Evolutionary conservation across 1,284 basidiomycete genomes (phyloP).

Genomic region (Sporisorium iseilematis-ciliati): DNA sequence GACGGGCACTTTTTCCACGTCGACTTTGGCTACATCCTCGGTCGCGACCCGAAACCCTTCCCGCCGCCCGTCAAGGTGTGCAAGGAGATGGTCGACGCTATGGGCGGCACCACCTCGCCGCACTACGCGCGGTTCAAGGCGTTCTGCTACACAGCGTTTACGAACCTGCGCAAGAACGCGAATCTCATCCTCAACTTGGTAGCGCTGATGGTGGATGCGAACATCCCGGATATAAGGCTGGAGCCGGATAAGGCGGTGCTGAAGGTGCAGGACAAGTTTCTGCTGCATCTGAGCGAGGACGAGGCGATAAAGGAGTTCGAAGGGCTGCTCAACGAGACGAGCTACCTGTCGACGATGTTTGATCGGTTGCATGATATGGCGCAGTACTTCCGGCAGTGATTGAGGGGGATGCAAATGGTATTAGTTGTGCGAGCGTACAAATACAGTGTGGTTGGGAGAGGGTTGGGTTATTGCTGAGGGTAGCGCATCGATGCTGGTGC

Average conservation of each 20-base stretch:
- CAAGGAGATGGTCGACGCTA: constrained; percentile 99
- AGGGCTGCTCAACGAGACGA: constrained; percentile 90
- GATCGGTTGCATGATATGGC: constrained; percentile 69
- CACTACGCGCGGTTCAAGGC: constrained; percentile 94
- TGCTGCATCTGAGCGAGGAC: constrained; percentile 80
- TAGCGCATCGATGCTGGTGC: constrained; percentile 37
- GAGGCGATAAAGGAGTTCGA: constrained; percentile 95
- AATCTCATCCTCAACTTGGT: constrained; percentile 97
- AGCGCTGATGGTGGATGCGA: constrained; percentile 96
- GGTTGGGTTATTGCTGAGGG: constrained; percentile 4
- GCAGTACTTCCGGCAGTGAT: constrained; percentile 64
- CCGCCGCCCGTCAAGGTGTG: constrained; percentile 98
- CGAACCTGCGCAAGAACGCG: constrained; percentile 89
- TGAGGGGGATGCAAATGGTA: neutral
- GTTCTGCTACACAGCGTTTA: constrained; percentile 95
- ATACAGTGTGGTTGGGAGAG: constrained; percentile 11
- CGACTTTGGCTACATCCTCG: constrained; percentile 98
- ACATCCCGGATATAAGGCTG: constrained; percentile 95
- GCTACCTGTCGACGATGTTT: constrained; percentile 90
- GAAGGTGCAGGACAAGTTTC: constrained; percentile 94
- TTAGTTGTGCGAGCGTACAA: constrained; percentile 15
- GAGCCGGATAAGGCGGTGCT: constrained; percentile 76
- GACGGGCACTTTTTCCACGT: constrained; percentile 83
- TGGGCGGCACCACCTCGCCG: constrained; percentile 83
- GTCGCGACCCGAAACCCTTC: constrained; percentile 96